Base-by-base conservation (phyloP, 345 rosid genomes). In the Salix koriyanagi region DNA sequence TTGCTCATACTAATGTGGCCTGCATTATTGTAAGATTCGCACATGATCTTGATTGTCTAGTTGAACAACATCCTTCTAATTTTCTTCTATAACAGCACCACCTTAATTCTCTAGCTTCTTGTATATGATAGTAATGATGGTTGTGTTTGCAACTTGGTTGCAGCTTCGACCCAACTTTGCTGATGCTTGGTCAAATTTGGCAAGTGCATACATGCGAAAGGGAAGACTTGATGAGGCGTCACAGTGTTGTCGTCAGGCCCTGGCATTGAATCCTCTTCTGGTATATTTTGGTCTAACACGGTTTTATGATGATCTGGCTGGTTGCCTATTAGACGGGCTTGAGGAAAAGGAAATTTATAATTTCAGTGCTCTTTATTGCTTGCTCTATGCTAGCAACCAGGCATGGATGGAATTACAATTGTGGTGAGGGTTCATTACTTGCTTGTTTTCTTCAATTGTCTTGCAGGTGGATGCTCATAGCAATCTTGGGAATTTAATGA, bases 101-200 rank as follows among this genome's bases (percentile, higher is more conserved):
- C 10, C n/a, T 34, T 26, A 8, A 14, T 14, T 11, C 14, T 6
- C 14, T n/a, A 23, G 64, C 64, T 58, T 69, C 30, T 72, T 74
- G 60, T 11, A 15, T 69, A 52, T 30, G 58, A 25, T 70, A 50
- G 26, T 30, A 21, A 48, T 66, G 2, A 58, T 9, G 23, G 28
- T 70, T 60, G 25, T 73, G 62, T 73, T 61, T 36, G 19, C 25
- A 37, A 34, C n/a, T 16, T 72, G 61, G 44, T 28, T 78, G 79
- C 94, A 96, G 99, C 91, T 96, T 67, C 92, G 93, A 28, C 99
- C 99, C 61, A 96, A 84, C 74, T 96, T 94, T 78, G 93, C 97
- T 76, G 99, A 96, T 90, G 98, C 97, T 39, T 96, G 99, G 99
- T 93, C 98, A 7, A 96, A 96, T 82, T 83, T 96, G 79, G 99